phyloP scores from a whole-genome alignment of 2,329 filamentous ascomycete genomes.

The Didymella arachidicola region DNA sequence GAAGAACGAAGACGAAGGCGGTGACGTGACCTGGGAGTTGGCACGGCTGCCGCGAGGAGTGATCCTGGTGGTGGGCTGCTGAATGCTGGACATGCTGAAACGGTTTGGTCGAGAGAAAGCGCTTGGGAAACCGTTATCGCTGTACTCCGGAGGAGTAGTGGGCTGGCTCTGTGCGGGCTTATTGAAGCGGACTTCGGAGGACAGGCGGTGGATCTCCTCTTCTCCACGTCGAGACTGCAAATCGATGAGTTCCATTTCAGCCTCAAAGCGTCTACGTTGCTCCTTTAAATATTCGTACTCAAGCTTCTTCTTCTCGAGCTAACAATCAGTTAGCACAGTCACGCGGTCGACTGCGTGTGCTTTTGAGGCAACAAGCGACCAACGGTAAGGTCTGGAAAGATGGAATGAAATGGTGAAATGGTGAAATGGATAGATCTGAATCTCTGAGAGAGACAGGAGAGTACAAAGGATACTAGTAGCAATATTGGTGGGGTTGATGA shows the following conservation, averaged over 20 bases:
- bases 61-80: constrained; percentile 66
- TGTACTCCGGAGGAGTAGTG: constrained; percentile 93
- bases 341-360: constrained; percentile 26
- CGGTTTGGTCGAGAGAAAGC: constrained; percentile 85
- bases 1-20: constrained; percentile 59
- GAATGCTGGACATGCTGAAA: constrained; percentile 85
- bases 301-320: constrained; percentile 93
- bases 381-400: constrained; percentile 20
- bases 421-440: constrained; percentile 16
- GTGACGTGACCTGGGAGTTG: constrained; percentile 81
- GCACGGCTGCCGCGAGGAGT: constrained; percentile 76
- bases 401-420: constrained; percentile 23
- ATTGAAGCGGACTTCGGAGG: constrained; percentile 76
- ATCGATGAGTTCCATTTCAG: constrained; percentile 89
- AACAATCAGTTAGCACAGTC: constrained; percentile 40
- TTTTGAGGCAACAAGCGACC: constrained; percentile 25
- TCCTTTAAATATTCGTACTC: constrained; percentile 92
- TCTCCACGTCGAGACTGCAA: constrained; percentile 84
- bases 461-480: constrained; percentile 30
- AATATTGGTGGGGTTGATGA: constrained; percentile 11
- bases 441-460: constrained; percentile 26
- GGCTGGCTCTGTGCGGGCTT: constrained; percentile 82
- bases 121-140: constrained; percentile 79
- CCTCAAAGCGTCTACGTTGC: constrained; percentile 87
- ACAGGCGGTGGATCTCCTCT: constrained; percentile 83